Percentiles rank a stretch among this genome's conserved stretches.
phyloP scores from a whole-genome alignment of 805 yeast genomes.

The Maudiozyma saulgeensis region DNA sequence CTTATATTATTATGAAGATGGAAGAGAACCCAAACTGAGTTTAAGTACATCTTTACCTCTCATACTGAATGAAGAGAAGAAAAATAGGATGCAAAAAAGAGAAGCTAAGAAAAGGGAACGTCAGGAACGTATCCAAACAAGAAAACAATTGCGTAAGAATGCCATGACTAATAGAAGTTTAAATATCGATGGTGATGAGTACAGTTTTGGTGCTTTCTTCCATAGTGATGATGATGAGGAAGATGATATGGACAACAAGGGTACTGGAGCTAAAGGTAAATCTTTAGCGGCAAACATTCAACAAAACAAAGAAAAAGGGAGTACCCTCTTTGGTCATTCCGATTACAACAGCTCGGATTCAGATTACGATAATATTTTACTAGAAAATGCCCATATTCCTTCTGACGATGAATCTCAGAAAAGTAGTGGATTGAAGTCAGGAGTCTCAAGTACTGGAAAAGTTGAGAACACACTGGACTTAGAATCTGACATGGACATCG shows the following conservation, averaged over 20 bases:
- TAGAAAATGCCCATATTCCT: constrained; percentile 28
- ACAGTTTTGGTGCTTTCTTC: constrained; percentile 27
- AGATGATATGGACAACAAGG: not conserved
- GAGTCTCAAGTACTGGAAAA: not conserved
- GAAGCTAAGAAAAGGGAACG: constrained; percentile 24
- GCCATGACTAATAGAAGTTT: constrained; percentile 31
- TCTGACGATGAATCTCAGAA: constrained; percentile 30
- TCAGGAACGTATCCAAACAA: constrained; percentile 23
- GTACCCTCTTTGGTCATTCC: constrained; percentile 9
- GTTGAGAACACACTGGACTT: constrained; percentile 3
- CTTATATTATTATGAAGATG: constrained; percentile 25
- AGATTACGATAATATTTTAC: constrained; percentile 27
- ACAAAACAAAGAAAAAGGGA: not conserved
- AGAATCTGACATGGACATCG: constrained; percentile 7
- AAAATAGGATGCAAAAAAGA: constrained; percentile 17
- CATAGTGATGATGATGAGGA: constrained; percentile 23
- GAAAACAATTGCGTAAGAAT: constrained; percentile 17
- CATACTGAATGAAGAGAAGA: constrained; percentile 24
- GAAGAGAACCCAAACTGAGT: constrained; percentile 25
- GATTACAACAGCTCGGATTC: constrained; percentile 22
- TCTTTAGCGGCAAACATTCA: constrained; percentile 1
- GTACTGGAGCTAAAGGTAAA: not conserved
- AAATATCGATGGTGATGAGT: constrained; percentile 30
- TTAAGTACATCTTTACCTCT: constrained; percentile 28
- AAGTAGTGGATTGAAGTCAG: constrained; percentile 11